These are phyloP conservation scores for Globisporangium barbulae DNA, from an alignment of 352 stramenopile species.

Conservation along the genomic window DNA sequence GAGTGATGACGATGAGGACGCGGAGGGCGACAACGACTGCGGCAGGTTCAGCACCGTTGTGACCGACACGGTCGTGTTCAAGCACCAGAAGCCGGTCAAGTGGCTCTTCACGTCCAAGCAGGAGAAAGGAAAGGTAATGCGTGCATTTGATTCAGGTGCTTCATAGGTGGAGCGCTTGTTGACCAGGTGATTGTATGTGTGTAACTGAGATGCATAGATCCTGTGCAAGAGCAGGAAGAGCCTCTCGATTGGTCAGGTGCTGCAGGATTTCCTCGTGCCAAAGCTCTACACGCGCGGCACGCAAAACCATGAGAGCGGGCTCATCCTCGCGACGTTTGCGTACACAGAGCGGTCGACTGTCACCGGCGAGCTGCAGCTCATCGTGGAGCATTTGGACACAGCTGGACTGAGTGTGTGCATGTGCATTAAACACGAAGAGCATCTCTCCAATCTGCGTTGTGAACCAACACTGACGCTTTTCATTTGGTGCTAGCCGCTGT, in stretches of 20 bases:
- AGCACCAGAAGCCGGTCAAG: constrained; percentile 58
- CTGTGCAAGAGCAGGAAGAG: constrained; percentile 64
- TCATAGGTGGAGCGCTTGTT: background rate
- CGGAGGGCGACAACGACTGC: constrained; percentile 12
- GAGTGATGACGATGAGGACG: background rate
- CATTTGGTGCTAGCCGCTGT: constrained; percentile 15
- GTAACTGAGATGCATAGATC: constrained; percentile 27
- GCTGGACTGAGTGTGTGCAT: constrained; percentile 29
- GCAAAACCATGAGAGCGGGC: constrained; percentile 24
- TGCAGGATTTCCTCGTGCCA: constrained; percentile 45
- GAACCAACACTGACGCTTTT: constrained; percentile 1
- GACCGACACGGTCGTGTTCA: constrained; percentile 71
- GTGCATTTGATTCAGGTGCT: background rate
- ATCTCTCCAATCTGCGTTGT: background rate
- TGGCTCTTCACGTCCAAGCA: constrained; percentile 78
- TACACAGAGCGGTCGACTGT: constrained; percentile 46
- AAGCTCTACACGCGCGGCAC: constrained; percentile 18
- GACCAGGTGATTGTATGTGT: background rate
- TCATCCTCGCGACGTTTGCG: constrained; percentile 48
- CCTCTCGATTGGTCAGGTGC: constrained; percentile 35
- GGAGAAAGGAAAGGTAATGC: constrained; percentile 51
- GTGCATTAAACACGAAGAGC: background rate
- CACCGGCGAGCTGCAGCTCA: constrained; percentile 36
- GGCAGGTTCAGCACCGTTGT: constrained; percentile 44
- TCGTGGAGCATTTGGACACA: constrained; percentile 58